Evolutionary conservation across 106 monocot genomes (phyloP).

Genomic region (Platanthera guangdongensis): DNA sequence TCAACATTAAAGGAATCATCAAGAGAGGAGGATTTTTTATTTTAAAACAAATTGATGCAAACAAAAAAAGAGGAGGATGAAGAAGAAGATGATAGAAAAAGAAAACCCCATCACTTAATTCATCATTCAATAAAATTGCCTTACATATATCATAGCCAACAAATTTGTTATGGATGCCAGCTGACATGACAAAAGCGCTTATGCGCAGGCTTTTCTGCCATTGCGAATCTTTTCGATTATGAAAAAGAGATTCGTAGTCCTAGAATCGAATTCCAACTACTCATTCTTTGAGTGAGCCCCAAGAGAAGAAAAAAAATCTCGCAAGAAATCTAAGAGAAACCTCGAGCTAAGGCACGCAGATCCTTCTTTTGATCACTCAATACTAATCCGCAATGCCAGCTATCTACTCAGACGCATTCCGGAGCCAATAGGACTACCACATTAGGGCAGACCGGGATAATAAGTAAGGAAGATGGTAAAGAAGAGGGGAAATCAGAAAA

Average conservation of each 20-base stretch:
- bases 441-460: background rate
- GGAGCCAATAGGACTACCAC: background rate
- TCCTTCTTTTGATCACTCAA: background rate
- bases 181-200: background rate
- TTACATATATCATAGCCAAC: too few species aligned
- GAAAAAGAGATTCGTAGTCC: background rate
- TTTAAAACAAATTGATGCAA: too few species aligned
- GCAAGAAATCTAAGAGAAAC: background rate
- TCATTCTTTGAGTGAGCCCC: background rate
- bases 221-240: background rate
- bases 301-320: background rate
- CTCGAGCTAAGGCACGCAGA: background rate
- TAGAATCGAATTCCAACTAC: background rate
- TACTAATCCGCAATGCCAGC: background rate
- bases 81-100: too few species aligned
- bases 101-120: too few species aligned
- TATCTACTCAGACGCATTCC: background rate
- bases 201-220: background rate
- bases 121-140: too few species aligned
- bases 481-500: background rate
- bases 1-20: too few species aligned
- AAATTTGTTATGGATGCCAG: background rate
- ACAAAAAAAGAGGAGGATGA: too few species aligned
- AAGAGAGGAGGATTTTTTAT: too few species aligned
- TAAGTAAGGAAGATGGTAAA: background rate